phyloP scores from a whole-genome alignment of 2,329 filamentous ascomycete genomes.

The Hypoxylon sp. region DNA sequence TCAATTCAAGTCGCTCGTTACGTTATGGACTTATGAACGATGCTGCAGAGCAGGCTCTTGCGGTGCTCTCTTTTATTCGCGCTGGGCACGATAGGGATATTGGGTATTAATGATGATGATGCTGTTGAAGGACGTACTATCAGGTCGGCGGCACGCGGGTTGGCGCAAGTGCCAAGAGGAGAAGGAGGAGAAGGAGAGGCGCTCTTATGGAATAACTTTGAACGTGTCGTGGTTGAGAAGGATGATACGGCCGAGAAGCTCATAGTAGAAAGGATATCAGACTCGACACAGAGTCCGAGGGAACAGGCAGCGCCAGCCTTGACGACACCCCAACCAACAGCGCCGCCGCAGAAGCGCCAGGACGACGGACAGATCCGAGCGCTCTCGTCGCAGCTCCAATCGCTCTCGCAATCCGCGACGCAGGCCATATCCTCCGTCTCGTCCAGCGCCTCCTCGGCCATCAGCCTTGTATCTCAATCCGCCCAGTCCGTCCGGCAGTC shows the following conservation, averaged over 20 bases:
- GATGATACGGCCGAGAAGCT: slow-evolving; percentile 21
- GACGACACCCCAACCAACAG: slow-evolving; percentile 40
- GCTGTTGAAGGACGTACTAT: slow-evolving; percentile 17
- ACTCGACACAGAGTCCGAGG: slow-evolving; percentile 24
- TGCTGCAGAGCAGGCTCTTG: slow-evolving; percentile 46
- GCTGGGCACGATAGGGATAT: slow-evolving; percentile 43
- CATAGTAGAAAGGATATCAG: slow-evolving; percentile 30
- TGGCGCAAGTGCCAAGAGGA: slow-evolving; percentile 8
- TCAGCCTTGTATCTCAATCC: slow-evolving; percentile 43
- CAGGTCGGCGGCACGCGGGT: slow-evolving; percentile 1
- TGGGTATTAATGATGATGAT: slow-evolving; percentile 37
- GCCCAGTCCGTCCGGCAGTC: slow-evolving; percentile 44
- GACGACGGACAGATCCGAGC: slow-evolving; percentile 44
- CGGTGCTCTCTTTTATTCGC: slow-evolving; percentile 42
- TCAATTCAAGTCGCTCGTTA: slow-evolving; percentile 33
- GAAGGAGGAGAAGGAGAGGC: slow-evolving; percentile 15
- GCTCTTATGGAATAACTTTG: slow-evolving; percentile 33
- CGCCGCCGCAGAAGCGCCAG: slow-evolving; percentile 40
- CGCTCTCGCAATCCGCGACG: slow-evolving; percentile 44
- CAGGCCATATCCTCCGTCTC: slow-evolving; percentile 44
- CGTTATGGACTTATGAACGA: slow-evolving; percentile 44
- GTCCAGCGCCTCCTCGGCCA: slow-evolving; percentile 42
- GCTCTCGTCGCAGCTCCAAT: slow-evolving; percentile 44
- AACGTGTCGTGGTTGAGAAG: slow-evolving; percentile 29
- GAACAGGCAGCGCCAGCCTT: slow-evolving; percentile 37